Evolutionary conservation across 2,329 filamentous ascomycete species (phyloP), one percentile per base, ranked within the genome.

Genomic region (Niveomyces coronatus): DNA sequence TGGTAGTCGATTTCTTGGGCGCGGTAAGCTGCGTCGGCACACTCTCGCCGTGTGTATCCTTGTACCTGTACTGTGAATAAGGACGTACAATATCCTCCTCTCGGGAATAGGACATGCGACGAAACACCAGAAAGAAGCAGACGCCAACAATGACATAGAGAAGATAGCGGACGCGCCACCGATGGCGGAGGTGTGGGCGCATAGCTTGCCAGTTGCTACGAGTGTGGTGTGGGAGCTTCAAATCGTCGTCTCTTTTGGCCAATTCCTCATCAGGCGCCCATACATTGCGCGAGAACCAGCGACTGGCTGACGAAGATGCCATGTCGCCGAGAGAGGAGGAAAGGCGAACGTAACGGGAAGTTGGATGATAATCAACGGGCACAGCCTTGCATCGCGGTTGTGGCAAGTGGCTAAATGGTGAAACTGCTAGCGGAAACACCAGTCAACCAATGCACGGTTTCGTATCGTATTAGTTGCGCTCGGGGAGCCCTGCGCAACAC

Each of bases 111-210:
- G 30, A 14, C 11, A 35, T 29, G 37, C 33, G 28, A 22, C 26
- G n/a, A 51, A 81, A 58, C 51, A 85, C 74, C 44, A 84, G 59
- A 53, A 81, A 82, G 16, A 85, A 43, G 19, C 70, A 52, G 24
- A 70, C 52, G 32, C 69, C 57, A 23, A 70, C 62, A 32, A 71
- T 39, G 4, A 70, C 36, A 24, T 61, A 64, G 5, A 73, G 40
- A 11, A 64, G 51, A 22, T 77, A 50, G 35, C 79, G 71, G 52
- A 70, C 72, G 37, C 76, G 45, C 8, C 61, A 62, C 46, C 77
- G 67, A 41, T 77, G 70, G 7, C 63, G 63, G 11, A 67, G n/a
- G n/a, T n/a, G 65, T 10, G 59, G 54, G 15, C 64, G 62, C 7
- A 64, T 50, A 15, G 54, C 44, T 41, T 62, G 57, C 67, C 68